Evolutionary conservation across 208 protist species (phyloP).

Genomic region (Acanthamoeba healyi): DNA sequence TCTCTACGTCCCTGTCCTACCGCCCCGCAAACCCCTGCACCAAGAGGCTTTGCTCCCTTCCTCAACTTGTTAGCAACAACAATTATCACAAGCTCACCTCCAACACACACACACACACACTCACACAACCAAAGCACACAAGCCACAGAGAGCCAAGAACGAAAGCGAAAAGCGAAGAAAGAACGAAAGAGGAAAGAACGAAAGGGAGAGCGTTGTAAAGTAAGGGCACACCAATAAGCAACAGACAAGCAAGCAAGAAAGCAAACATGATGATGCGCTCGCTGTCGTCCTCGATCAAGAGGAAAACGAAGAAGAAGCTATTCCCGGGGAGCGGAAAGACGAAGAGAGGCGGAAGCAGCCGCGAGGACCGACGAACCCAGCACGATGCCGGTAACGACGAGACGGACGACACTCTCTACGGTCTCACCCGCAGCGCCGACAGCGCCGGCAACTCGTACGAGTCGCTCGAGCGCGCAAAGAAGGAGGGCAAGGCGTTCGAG

Average conservation of each 20-base stretch:
- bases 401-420: background rate
- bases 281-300: background rate
- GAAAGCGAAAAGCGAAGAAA: too few species aligned
- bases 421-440: background rate
- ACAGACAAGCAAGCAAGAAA: too few species aligned
- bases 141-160: too few species aligned
- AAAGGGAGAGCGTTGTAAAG: background rate
- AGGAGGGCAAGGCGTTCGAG: background rate
- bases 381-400: background rate
- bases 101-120: too few species aligned
- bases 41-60: too few species aligned
- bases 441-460: too few species aligned
- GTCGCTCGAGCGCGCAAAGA: background rate
- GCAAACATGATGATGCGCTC: constrained; percentile 48
- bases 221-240: too few species aligned
- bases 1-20: background rate
- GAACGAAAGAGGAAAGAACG: too few species aligned
- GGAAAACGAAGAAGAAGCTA: constrained; percentile 11
- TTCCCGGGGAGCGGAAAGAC: background rate
- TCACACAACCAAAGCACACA: too few species aligned
- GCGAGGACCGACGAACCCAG: background rate
- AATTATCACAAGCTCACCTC: too few species aligned
- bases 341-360: background rate
- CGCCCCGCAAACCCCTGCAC: too few species aligned
- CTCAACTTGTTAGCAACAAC: too few species aligned